Evolutionary conservation across 805 yeast genomes (phyloP).

Genomic region (Saturnispora serradocipensis): DNA sequence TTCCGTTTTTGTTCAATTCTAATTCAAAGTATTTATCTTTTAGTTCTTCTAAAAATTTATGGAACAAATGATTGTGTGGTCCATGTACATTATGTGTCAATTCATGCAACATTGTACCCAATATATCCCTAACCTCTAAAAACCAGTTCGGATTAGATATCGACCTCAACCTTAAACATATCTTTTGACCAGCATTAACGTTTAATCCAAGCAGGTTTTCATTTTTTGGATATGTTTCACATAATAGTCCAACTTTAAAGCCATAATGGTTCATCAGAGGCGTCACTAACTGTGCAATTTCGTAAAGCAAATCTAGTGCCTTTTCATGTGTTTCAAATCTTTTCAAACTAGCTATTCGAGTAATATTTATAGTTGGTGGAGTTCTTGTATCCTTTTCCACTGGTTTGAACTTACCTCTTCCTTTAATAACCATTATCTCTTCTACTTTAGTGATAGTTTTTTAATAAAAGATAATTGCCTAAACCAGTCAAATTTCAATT

Average conservation of each 20-base stretch:
- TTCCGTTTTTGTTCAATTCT: conserved; percentile 21
- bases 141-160: conserved; percentile 44
- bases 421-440: conserved; percentile 20
- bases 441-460: neutral
- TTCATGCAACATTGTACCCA: conserved; percentile 87
- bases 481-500: neutral
- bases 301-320: conserved; percentile 54
- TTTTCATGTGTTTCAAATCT: conserved; percentile 36
- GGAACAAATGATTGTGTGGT: conserved; percentile 70
- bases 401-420: conserved; percentile 13
- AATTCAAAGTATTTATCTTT: conserved; percentile 40
- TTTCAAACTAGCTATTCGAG: conserved; percentile 36
- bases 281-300: conserved; percentile 60
- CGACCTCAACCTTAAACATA: conserved; percentile 61
- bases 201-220: conserved; percentile 66
- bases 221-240: conserved; percentile 76
- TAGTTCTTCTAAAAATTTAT: conserved; percentile 52
- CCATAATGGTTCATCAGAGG: conserved; percentile 67
- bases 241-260: conserved; percentile 55
- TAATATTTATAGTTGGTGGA: conserved; percentile 28
- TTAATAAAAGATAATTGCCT: neutral
- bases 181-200: conserved; percentile 67
- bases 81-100: conserved; percentile 73
- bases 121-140: conserved; percentile 51
- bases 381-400: conserved; percentile 12